Percentiles rank a stretch among this genome's conserved stretches.
phyloP scores from a whole-genome alignment of 1,284 basidiomycete genomes.

The Gymnopus androsaceus region DNA sequence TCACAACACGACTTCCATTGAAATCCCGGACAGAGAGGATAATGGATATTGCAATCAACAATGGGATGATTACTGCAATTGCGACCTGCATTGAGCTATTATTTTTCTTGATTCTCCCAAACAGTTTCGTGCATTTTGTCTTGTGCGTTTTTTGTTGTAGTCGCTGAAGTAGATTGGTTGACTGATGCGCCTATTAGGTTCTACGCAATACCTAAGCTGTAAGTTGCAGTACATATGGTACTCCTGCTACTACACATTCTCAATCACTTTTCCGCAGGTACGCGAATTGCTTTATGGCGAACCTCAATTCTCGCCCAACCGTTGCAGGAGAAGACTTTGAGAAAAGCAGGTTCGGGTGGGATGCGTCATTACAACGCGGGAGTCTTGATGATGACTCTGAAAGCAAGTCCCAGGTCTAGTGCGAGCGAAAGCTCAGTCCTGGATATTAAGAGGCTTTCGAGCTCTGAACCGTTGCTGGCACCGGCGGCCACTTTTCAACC shows the following conservation, averaged over 20 bases:
- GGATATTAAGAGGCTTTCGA: neutral
- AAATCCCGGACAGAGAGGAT: neutral
- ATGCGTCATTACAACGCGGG: neutral
- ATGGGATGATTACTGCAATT: conserved; percentile 17
- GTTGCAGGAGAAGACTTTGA: conserved; percentile 13
- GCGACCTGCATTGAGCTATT: conserved; percentile 14
- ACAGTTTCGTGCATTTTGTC: conserved; percentile 17
- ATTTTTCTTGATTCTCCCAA: conserved; percentile 14
- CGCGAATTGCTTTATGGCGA: conserved; percentile 18
- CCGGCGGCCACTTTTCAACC: too few relatives aligned
- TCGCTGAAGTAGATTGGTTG: neutral
- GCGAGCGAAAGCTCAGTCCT: neutral
- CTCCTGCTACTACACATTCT: neutral
- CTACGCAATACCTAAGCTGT: conserved; percentile 19
- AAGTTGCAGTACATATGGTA: too few relatives aligned
- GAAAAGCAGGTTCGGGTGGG: neutral
- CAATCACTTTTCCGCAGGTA: conserved; percentile 7
- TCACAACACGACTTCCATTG: neutral
- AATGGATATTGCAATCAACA: conserved; percentile 16
- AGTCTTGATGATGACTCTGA: neutral
- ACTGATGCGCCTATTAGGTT: conserved; percentile 7
- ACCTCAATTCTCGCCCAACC: conserved; percentile 15
- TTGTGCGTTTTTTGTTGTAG: conserved; percentile 1
- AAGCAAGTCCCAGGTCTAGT: too few relatives aligned
- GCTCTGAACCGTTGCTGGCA: too few relatives aligned